These are phyloP conservation scores for Mycothermus thermophilus DNA, from an alignment of 495 filamentous ascomycete species.

Conservation along the genomic window DNA sequence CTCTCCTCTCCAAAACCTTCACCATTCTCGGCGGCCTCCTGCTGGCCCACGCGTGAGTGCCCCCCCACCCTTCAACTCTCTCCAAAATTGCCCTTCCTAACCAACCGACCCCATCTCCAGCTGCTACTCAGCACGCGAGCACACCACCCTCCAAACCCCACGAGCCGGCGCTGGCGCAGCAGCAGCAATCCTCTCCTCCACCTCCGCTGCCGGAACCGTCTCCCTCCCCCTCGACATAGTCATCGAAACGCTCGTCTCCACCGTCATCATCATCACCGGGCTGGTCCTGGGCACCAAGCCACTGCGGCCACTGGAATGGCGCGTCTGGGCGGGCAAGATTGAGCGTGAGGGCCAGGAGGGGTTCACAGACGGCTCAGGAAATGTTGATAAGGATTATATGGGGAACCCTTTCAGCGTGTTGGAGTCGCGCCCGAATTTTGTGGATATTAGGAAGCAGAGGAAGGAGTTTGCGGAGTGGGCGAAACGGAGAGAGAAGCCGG, in stretches of 20 bases:
- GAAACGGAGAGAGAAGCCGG: constrained; percentile 16
- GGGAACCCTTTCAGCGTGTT: constrained; percentile 38
- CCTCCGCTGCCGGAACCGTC: constrained; percentile 19
- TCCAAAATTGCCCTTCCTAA: constrained; percentile 1
- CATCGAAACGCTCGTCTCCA: constrained; percentile 60
- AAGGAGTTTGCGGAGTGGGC: constrained; percentile 68
- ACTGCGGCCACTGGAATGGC: constrained; percentile 65
- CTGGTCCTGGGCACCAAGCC: constrained; percentile 56
- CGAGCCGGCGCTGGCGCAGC: too few relatives aligned
- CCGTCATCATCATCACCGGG: constrained; percentile 52
- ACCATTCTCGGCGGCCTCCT: constrained; percentile 53
- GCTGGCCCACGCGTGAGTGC: constrained; percentile 57
- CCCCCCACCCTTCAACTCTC: neutral
- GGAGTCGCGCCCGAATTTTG: constrained; percentile 33
- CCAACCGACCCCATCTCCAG: constrained; percentile 36
- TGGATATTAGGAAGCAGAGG: constrained; percentile 51
- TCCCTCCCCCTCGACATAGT: constrained; percentile 63
- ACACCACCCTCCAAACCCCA: constrained; percentile 53
- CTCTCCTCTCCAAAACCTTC: constrained; percentile 48
- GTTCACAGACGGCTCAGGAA: constrained; percentile 57
- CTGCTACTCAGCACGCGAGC: constrained; percentile 77
- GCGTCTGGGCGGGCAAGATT: constrained; percentile 70
- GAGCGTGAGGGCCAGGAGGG: constrained; percentile 59
- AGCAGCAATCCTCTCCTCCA: constrained; percentile 36
- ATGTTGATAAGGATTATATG: constrained; percentile 34